phyloP scores from a whole-genome alignment of 73 alveolate genomes.

The Symbiodinium natans region DNA sequence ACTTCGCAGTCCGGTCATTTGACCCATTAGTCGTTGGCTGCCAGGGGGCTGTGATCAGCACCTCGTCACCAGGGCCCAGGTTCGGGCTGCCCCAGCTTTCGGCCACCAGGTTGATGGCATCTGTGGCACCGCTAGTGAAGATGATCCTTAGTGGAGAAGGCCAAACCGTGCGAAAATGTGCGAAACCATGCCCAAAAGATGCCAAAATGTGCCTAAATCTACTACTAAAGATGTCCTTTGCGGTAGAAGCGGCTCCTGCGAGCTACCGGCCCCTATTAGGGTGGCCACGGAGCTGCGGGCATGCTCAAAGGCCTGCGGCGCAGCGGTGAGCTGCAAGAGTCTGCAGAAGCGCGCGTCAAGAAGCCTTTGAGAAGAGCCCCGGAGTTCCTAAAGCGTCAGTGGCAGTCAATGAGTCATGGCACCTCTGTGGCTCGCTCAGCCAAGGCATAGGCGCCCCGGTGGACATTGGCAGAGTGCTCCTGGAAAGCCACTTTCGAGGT shows the following conservation, averaged over 20 bases:
- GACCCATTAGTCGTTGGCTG: neutral
- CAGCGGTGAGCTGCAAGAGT: neutral
- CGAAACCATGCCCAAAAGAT: too few relatives aligned
- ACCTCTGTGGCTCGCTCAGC: slow-evolving; percentile 93
- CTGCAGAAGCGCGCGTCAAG: too few relatives aligned
- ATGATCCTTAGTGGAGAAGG: slow-evolving; percentile 15
- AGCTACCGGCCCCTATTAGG: slow-evolving; percentile 36
- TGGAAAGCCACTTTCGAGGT: neutral
- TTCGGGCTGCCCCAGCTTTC: slow-evolving; percentile 87
- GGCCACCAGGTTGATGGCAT: slow-evolving; percentile 94
- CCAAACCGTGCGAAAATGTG: too few relatives aligned
- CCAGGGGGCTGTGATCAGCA: slow-evolving; percentile 64
- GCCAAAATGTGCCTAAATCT: too few relatives aligned
- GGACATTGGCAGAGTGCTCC: slow-evolving; percentile 87
- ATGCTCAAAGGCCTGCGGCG: slow-evolving; percentile 49
- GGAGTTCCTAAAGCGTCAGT: too few relatives aligned
- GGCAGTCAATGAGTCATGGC: too few relatives aligned
- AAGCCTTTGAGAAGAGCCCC: too few relatives aligned
- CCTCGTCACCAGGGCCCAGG: slow-evolving; percentile 90
- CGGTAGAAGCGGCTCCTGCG: slow-evolving; percentile 41
- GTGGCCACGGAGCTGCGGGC: slow-evolving; percentile 87
- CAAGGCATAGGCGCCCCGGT: slow-evolving; percentile 85
- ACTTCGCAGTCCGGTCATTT: too few relatives aligned
- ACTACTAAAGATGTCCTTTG: too few relatives aligned
- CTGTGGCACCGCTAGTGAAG: slow-evolving; percentile 93